phyloP scores from a whole-genome alignment of 1,284 basidiomycete species.

The Cryptococcus sp. region DNA sequence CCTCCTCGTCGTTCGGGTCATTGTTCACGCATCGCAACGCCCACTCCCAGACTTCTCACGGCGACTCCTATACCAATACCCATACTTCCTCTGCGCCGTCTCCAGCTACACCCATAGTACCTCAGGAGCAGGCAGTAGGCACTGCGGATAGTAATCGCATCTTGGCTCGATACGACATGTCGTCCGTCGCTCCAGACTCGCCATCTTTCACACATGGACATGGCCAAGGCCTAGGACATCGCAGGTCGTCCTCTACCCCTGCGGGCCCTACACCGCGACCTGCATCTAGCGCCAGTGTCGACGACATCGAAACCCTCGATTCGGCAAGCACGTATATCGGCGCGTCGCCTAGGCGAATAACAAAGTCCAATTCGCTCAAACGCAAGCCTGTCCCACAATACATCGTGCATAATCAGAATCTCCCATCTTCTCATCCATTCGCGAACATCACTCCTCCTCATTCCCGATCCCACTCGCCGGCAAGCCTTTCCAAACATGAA shows the following conservation, averaged over 20 bases:
- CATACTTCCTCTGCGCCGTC: not conserved
- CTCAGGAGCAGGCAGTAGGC: not conserved
- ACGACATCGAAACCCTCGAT: too few relatives aligned
- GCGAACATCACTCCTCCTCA: slow-evolving; percentile 1
- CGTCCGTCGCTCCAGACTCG: not conserved
- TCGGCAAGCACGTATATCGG: not conserved
- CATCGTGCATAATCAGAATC: not conserved
- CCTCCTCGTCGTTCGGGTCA: slow-evolving; percentile 10
- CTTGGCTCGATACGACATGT: not conserved
- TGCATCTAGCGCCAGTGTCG: too few relatives aligned
- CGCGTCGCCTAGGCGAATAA: not conserved
- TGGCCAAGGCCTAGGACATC: not conserved
- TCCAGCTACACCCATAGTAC: not conserved
- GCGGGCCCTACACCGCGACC: not conserved
- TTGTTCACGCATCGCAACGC: slow-evolving; percentile 6
- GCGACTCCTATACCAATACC: not conserved
- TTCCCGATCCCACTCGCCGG: not conserved
- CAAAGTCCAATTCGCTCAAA: slow-evolving; percentile 5
- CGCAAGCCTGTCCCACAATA: slow-evolving; percentile 13
- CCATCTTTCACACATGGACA: not conserved
- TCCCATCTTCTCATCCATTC: slow-evolving; percentile 13
- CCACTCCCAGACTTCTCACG: not conserved
- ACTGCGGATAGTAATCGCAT: not conserved
- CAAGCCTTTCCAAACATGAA: not conserved
- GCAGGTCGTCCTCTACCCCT: not conserved